Base-by-base conservation (phyloP, 1,284 basidiomycete species). In the Entoloma clypeatum region DNA sequence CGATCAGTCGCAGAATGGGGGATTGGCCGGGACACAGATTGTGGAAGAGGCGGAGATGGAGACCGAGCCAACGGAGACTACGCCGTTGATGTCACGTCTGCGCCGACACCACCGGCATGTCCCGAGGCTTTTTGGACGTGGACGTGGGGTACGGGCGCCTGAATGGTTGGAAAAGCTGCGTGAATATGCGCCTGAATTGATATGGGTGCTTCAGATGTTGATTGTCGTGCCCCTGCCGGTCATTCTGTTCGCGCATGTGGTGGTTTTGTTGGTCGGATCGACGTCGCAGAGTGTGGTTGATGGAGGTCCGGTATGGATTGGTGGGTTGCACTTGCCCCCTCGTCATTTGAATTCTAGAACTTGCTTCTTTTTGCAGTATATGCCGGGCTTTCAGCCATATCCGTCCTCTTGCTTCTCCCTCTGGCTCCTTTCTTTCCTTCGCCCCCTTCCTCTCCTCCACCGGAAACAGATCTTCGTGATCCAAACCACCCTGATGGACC, bases 171-270 rank as follows among this genome's bases (percentile, higher is more conserved):
- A 9, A 8, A 24, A 37, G 13, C 30, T 13, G 14, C 22, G 57
- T 41, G 58, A 51, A 27, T 64, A 65, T 26, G 62, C 61, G 13
- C n/a, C n/a, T n/a, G n/a, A 65, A 70, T 28, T 68, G 70, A 24
- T 81, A 77, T 87, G 85, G 82, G 68, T 81, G 25, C 48, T 74
- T 16, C 78, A 86, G 53, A 58, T 82, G 29, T 33, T 84, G 6
- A 45, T 84, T 11, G 65, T 72, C 0, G 69, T 85, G 3, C 76
- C 79, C 0, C 46, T 79, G 2, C 77, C 81, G 0, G 68, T 78
- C 10, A 67, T 81, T 13, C 52, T 86, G 30, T 47, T 81, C n/a
- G 68, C 65, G 33, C 80, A 86, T 49, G 62, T 84, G 17, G 59
- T 64, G 2, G 52, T 75, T 19, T 49, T 82, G 30, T 41, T 80